Evolutionary conservation across 306 rosid species (phyloP).

Genomic region (cucumber (Cucumis sativus)): DNA sequence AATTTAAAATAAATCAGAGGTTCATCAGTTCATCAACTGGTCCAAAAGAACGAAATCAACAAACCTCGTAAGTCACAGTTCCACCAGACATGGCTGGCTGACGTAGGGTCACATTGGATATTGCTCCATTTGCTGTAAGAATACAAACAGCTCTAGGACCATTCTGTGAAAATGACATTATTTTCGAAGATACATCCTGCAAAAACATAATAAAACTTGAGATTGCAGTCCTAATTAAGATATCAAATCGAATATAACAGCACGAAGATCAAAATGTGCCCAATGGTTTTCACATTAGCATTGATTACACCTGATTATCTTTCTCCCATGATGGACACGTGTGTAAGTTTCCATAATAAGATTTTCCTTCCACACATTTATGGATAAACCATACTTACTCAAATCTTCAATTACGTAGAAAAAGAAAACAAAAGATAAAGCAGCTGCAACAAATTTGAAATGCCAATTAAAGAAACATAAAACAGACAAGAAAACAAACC

Average conservation of each 20-base stretch:
- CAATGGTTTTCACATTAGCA: background rate
- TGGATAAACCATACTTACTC: background rate
- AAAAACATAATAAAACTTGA: constrained; percentile 7
- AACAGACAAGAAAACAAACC: constrained; percentile 17
- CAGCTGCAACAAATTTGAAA: background rate
- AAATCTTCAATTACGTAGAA: background rate
- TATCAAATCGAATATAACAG: background rate
- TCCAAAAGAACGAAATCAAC: background rate
- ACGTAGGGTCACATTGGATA: constrained; percentile 68
- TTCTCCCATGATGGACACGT: background rate
- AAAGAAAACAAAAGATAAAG: background rate
- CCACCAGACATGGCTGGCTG: constrained; percentile 58
- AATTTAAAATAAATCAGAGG: background rate
- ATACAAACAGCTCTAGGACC: constrained; percentile 47
- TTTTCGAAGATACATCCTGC: constrained; percentile 47
- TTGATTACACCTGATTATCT: background rate
- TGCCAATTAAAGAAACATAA: background rate
- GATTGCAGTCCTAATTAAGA: background rate
- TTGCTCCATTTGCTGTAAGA: constrained; percentile 55
- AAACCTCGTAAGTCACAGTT: constrained; percentile 70
- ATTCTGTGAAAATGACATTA: constrained; percentile 43
- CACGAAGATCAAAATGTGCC: background rate
- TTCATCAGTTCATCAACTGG: background rate
- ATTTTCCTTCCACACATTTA: background rate
- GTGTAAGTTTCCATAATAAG: background rate